Base-by-base conservation (phyloP, 352 stramenopile genomes). In the Phytophthora litchii region DNA sequence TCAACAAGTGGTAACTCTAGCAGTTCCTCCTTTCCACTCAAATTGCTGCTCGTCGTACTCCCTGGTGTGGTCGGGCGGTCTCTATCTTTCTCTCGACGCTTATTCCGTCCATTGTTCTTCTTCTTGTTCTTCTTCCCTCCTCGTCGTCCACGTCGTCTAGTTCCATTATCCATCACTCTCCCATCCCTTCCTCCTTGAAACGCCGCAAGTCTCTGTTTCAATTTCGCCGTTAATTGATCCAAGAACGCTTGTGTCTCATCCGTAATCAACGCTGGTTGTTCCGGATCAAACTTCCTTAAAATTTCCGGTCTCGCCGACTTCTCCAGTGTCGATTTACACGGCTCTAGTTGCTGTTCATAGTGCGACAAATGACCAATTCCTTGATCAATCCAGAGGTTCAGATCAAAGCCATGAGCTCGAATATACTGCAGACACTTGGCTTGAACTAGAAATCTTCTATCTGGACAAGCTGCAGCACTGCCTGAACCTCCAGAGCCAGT, bases 371-470 rank as follows among this genome's bases (percentile, higher is more conserved):
- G 86, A 3, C 76, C 71, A 38, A 93, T 80, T 21, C 83, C 83
- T 17, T 74, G 54, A 66, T 93, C 83, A 32, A 93, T 79, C 83
- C 83, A 93, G 4, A 50, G 46, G 60, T 93, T 93, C 12, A 93
- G 59, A 50, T 93, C 83, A 52, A 93, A 93, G 19, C 83, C 83
- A 41, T 93, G 83, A 36, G 75, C 68, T 25, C 82, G 83, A 32
- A 91, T 83, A 55, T 88, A 93, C 57, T 88, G 78, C 7, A 93
- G 52, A 54, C 81, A 93, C 60, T 86, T 89, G 58, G 83, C 64
- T 54, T 93, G 83, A 17, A 86, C 31, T 29, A 88, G 62, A 40
- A 93, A 93, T 12, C 77, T 64, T 3, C 83, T 60, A 49, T 93
- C 79, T 2, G 78, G 74, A 51, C 57, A 61, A 1, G 57, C 21